Evolutionary conservation across 2,329 filamentous ascomycete genomes (phyloP).

Genomic region (Phoma sp.): DNA sequence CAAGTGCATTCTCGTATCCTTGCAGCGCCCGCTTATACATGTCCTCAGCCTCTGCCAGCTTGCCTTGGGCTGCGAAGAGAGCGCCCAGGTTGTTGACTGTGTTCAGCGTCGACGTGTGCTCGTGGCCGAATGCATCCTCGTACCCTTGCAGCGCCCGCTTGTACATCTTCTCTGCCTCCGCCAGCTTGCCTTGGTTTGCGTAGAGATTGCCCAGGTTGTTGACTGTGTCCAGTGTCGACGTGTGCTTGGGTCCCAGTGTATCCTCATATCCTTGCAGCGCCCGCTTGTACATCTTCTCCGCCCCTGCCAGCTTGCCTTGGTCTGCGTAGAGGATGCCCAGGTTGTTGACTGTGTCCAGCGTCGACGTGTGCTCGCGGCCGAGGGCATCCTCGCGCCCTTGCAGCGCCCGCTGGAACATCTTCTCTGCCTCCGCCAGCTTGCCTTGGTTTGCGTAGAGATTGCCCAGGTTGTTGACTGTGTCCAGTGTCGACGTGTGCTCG

Average conservation of each 20-base stretch:
- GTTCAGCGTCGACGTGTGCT: not conserved
- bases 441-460: slow-evolving; percentile 11
- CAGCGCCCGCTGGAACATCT: slow-evolving; percentile 12
- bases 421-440: slow-evolving; percentile 9
- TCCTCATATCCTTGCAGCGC: not conserved
- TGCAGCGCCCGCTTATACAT: not conserved
- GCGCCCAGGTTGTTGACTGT: not conserved
- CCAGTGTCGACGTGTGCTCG: not conserved
- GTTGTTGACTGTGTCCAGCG: not conserved
- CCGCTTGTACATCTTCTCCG: not conserved
- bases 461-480: not conserved
- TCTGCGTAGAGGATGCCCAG: not conserved
- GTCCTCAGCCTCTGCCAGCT: not conserved
- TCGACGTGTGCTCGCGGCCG: not conserved
- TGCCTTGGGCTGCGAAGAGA: not conserved
- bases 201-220: slow-evolving; percentile 12
- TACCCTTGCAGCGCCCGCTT: not conserved
- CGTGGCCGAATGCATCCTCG: not conserved
- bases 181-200: not conserved
- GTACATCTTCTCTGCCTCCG: not conserved
- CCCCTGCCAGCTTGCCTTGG: not conserved
- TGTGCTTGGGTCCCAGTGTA: not conserved
- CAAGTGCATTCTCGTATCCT: not conserved
- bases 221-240: not conserved
- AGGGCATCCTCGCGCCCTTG: not conserved